These are phyloP conservation scores for Rutstroemia sydowiana DNA, from an alignment of 2,329 filamentous ascomycete genomes.

Conservation along the genomic window DNA sequence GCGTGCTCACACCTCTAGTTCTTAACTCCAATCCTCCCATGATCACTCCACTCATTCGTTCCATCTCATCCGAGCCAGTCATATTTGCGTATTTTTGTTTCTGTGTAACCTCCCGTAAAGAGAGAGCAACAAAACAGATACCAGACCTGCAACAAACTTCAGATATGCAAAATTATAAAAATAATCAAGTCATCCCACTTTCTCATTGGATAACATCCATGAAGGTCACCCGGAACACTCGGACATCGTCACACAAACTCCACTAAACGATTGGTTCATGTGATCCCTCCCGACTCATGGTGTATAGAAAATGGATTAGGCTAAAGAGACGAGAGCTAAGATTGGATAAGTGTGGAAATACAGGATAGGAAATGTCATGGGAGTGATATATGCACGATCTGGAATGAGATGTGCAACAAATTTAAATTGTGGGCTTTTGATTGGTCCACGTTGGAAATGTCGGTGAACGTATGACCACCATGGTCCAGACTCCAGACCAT, in stretches of 20 bases:
- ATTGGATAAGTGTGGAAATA: no score
- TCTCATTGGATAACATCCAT: not conserved
- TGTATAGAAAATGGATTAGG: no score
- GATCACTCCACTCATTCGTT: no score
- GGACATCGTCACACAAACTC: not conserved
- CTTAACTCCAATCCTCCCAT: no score
- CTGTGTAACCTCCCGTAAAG: not conserved
- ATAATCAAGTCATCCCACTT: not conserved
- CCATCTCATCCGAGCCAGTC: no score
- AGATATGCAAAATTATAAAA: slow-evolving; percentile 4
- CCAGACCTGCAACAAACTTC: slow-evolving; percentile 7
- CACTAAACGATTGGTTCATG: no score
- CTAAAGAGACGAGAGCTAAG: no score
- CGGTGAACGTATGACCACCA: no score
- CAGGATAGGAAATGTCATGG: no score
- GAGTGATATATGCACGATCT: no score
- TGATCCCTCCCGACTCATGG: no score
- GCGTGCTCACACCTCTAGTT: not conserved
- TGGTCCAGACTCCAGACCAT: no score
- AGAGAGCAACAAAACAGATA: not conserved
- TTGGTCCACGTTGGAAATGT: not conserved
- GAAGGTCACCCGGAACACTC: not conserved
- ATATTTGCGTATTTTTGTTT: not conserved
- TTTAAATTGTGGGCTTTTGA: not conserved
- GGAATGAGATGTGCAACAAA: slow-evolving; percentile 2